Evolutionary conservation across 306 rosid species (phyloP).

Genomic region (Vachellia pachyceras): DNA sequence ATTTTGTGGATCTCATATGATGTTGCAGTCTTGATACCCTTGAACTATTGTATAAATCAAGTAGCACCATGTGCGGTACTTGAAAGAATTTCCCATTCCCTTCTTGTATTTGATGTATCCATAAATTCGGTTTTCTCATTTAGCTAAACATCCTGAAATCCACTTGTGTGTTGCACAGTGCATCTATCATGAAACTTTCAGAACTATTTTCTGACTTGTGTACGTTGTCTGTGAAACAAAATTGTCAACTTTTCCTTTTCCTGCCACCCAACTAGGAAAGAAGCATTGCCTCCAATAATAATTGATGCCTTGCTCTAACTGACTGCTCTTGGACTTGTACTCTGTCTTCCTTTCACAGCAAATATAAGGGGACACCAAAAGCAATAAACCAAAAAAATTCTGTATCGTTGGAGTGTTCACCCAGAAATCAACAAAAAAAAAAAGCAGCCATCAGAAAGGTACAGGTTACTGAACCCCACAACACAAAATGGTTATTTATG

Average conservation of each 20-base stretch:
- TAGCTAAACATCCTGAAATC: background rate
- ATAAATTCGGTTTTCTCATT: background rate
- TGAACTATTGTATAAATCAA: background rate
- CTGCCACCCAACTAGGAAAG: conserved; percentile 28
- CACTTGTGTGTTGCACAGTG: background rate
- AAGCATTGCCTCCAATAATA: background rate
- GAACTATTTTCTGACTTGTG: background rate
- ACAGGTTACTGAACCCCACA: conserved; percentile 53
- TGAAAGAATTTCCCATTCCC: background rate
- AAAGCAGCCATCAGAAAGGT: too few relatives aligned
- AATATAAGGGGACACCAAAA: background rate
- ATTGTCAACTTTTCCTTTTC: conserved; percentile 27
- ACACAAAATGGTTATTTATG: conserved; percentile 51
- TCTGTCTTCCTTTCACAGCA: conserved; percentile 8
- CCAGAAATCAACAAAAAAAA: conserved; percentile 46
- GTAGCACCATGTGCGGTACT: background rate
- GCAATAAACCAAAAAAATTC: conserved; percentile 27
- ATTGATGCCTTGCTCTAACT: background rate
- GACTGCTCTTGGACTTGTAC: background rate
- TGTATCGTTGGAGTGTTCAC: conserved; percentile 40
- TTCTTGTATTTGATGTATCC: background rate
- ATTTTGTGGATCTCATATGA: background rate
- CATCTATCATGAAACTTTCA: background rate
- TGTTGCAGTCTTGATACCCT: too few relatives aligned
- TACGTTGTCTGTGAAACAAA: conserved; percentile 19